phyloP scores from a whole-genome alignment of 352 stramenopile species.

The Thalassiosira oceanica region DNA sequence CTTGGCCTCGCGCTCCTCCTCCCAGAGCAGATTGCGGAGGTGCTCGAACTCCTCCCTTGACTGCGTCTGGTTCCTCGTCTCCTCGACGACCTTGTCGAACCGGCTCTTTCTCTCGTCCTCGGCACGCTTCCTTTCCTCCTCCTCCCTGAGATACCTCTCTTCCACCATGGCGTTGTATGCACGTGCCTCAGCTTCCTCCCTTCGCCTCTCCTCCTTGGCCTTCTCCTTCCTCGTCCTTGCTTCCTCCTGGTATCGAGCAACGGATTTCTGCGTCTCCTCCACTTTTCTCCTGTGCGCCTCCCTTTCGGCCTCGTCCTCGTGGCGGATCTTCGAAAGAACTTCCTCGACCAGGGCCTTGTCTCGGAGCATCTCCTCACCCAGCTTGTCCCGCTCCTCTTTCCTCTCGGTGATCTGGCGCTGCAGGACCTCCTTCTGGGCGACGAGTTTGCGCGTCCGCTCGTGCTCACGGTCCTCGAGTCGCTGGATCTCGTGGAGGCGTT shows the following conservation, averaged over 20 bases:
- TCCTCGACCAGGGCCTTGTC: conserved; percentile 86
- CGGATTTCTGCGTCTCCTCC: conserved; percentile 50
- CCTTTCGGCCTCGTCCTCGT: conserved; percentile 85
- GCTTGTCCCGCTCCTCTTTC: conserved; percentile 56
- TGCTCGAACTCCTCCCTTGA: conserved; percentile 87
- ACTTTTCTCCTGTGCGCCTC: conserved; percentile 75
- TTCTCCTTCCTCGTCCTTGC: conserved; percentile 79
- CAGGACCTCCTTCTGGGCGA: conserved; percentile 65
- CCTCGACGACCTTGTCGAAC: conserved; percentile 83
- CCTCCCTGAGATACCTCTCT: conserved; percentile 41
- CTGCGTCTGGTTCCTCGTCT: conserved; percentile 84
- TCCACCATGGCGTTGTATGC: conserved; percentile 59
- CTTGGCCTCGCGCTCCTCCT: conserved; percentile 84
- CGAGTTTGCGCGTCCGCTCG: conserved; percentile 79
- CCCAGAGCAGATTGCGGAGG: conserved; percentile 89
- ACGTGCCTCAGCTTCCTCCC: conserved; percentile 63
- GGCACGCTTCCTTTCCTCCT: conserved; percentile 34
- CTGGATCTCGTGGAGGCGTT: conserved; percentile 84
- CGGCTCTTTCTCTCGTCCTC: conserved; percentile 75
- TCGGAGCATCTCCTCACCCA: conserved; percentile 78
- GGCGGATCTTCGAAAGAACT: conserved; percentile 85
- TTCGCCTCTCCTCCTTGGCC: conserved; percentile 82
- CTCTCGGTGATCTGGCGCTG: conserved; percentile 68
- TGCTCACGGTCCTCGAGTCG: conserved; percentile 78
- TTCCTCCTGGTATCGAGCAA: conserved; percentile 82